Evolutionary conservation across 495 filamentous ascomycete genomes (phyloP).

Genomic region (Terfezia claveryi): DNA sequence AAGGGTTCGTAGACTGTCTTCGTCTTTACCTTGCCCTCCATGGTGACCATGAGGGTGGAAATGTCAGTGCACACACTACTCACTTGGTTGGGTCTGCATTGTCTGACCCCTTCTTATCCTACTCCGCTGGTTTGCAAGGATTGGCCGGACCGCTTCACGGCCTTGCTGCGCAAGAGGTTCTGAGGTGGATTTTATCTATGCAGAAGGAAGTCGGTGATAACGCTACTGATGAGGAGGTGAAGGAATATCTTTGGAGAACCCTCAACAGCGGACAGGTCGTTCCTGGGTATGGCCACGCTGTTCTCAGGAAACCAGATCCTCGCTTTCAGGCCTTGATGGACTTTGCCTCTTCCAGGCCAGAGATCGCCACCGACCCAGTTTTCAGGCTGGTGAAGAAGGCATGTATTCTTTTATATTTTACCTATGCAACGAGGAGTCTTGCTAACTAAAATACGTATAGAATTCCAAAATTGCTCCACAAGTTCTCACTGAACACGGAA

Average conservation of each 20-base stretch:
- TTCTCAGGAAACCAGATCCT: constrained; percentile 89
- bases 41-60: constrained; percentile 95
- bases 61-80: constrained; percentile 92
- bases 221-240: constrained; percentile 58
- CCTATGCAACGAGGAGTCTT: too few relatives aligned
- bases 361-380: constrained; percentile 68
- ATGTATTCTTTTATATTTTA: constrained; percentile 26
- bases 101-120: constrained; percentile 84
- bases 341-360: constrained; percentile 64
- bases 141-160: constrained; percentile 89
- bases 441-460: not conserved
- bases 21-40: constrained; percentile 87
- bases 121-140: constrained; percentile 87
- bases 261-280: constrained; percentile 88
- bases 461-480: constrained; percentile 44
- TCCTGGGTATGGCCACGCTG: constrained; percentile 94
- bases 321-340: constrained; percentile 92
- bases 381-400: constrained; percentile 87
- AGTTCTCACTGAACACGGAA: constrained; percentile 80
- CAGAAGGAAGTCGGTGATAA: constrained; percentile 59
- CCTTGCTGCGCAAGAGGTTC: constrained; percentile 87
- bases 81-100: constrained; percentile 93
- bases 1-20: constrained; percentile 87
- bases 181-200: constrained; percentile 91
- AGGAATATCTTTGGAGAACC: constrained; percentile 74